phyloP scores from a whole-genome alignment of 345 rosid genomes.

The Citrus unshiu region DNA sequence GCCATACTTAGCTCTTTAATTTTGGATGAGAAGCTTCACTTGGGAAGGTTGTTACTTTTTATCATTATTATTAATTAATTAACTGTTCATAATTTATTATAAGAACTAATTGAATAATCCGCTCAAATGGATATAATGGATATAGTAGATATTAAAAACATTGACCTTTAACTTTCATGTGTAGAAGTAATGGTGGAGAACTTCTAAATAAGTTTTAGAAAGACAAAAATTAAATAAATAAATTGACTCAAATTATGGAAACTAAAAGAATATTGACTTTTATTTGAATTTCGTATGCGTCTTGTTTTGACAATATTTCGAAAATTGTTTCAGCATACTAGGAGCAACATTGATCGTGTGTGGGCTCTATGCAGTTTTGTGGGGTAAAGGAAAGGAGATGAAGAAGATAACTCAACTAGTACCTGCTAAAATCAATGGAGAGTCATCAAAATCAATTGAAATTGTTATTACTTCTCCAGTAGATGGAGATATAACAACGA shows the following conservation, averaged over 20 bases:
- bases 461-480: neutral
- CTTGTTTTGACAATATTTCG: neutral
- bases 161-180: too few relatives aligned
- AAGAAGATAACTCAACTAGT: constrained; percentile 6
- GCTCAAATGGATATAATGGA: too few relatives aligned
- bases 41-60: constrained; percentile 33
- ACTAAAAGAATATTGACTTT: too few relatives aligned
- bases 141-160: too few relatives aligned
- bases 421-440: neutral
- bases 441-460: neutral
- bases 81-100: too few relatives aligned
- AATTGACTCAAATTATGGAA: too few relatives aligned
- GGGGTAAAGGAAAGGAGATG: constrained; percentile 49
- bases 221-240: too few relatives aligned
- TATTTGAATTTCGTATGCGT: too few relatives aligned
- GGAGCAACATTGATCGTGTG: constrained; percentile 44
- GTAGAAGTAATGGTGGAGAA: too few relatives aligned
- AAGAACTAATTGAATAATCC: too few relatives aligned
- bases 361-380: constrained; percentile 49
- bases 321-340: constrained; percentile 29
- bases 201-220: too few relatives aligned
- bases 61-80: constrained; percentile 3
- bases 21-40: constrained; percentile 32
- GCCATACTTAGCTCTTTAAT: constrained; percentile 25
- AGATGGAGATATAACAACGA: neutral